Conservation (phyloP, 495 filamentous ascomycete species). For the Penicillium simplicissimum region DNA sequence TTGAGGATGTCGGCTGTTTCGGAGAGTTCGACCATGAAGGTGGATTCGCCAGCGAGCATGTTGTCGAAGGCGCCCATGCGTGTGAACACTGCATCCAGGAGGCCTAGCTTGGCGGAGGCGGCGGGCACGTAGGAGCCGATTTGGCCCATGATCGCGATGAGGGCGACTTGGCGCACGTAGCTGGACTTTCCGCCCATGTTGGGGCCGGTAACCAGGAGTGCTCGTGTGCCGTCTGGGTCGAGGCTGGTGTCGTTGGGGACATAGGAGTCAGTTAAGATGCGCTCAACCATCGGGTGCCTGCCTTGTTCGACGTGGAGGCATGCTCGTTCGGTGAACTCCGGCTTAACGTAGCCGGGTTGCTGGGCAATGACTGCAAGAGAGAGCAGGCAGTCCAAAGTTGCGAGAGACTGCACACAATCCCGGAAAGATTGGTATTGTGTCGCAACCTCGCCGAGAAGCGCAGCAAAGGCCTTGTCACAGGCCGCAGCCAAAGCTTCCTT, state of each 20-base stretch:
- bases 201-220: conserved; percentile 88
- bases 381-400: conserved; percentile 85
- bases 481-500: conserved; percentile 90
- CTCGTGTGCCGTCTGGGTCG: conserved; percentile 59
- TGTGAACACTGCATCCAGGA: conserved; percentile 90
- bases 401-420: conserved; percentile 82
- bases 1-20: conserved; percentile 92
- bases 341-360: conserved; percentile 89
- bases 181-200: conserved; percentile 99
- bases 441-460: conserved; percentile 70
- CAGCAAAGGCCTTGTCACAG: conserved; percentile 80
- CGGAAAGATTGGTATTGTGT: conserved; percentile 84
- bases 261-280: conserved; percentile 81
- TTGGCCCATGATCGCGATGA: conserved; percentile 92
- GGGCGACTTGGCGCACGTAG: conserved; percentile 89
- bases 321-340: conserved; percentile 69
- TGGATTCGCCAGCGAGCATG: conserved; percentile 90
- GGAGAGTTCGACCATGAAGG: conserved; percentile 96
- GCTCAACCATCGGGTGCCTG: conserved; percentile 96
- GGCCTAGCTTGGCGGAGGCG: conserved; percentile 66
- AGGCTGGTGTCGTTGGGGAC: conserved; percentile 88
- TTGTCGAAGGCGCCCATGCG: conserved; percentile 98
- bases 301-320: conserved; percentile 73
- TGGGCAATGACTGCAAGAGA: conserved; percentile 80
- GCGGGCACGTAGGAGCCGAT: conserved; percentile 95